Percentiles rank a stretch among this genome's conserved stretches.
Evolutionary conservation across 805 yeast species (phyloP).

Genomic region (Suhomyces sp.): DNA sequence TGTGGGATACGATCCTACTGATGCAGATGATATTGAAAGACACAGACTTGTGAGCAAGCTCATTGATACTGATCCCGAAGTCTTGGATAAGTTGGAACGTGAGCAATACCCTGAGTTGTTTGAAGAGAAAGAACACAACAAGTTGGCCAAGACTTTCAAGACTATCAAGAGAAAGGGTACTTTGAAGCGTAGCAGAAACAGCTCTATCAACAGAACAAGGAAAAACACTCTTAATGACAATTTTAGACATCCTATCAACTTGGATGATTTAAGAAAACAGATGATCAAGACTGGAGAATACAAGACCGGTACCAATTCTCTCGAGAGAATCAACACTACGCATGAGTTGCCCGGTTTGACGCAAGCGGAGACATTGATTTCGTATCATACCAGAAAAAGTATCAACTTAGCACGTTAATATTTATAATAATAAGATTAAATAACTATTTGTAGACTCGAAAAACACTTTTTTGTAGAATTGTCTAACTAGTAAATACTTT

Average conservation of each 20-base stretch:
- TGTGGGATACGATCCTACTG: slow-evolving; percentile 72
- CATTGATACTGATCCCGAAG: slow-evolving; percentile 31
- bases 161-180: slow-evolving; percentile 34
- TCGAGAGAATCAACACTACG: slow-evolving; percentile 42
- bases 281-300: slow-evolving; percentile 40
- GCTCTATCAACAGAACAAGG: slow-evolving; percentile 16
- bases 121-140: neutral
- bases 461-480: too few relatives aligned
- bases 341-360: slow-evolving; percentile 50
- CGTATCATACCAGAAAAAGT: slow-evolving; percentile 42
- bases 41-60: slow-evolving; percentile 32
- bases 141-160: slow-evolving; percentile 28
- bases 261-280: slow-evolving; percentile 33
- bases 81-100: slow-evolving; percentile 32
- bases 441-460: neutral
- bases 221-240: slow-evolving; percentile 22
- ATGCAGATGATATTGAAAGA: slow-evolving; percentile 48
- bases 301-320: slow-evolving; percentile 31
- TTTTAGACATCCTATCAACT: slow-evolving; percentile 31
- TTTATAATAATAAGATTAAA: neutral
- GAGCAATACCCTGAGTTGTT: slow-evolving; percentile 16
- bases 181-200: slow-evolving; percentile 20
- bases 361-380: slow-evolving; percentile 46
- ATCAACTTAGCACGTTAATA: slow-evolving; percentile 21
- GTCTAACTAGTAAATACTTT: too few relatives aligned